These are phyloP conservation scores for Alternaria brassicae DNA, from an alignment of 2,329 filamentous ascomycete genomes.

Conservation along the genomic window DNA sequence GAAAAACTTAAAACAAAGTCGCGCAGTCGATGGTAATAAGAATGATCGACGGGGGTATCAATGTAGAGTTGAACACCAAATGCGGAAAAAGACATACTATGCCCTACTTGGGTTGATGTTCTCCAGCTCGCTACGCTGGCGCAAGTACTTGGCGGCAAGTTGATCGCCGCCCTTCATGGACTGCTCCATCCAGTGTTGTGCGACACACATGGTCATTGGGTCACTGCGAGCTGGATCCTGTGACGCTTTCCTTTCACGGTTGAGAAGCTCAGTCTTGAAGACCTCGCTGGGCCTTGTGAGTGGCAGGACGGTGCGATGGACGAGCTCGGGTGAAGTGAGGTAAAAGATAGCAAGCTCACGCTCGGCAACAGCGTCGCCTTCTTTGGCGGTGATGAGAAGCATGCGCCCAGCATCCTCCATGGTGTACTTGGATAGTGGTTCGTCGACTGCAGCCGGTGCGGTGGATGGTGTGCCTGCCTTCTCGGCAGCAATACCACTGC, in stretches of 20 bases:
- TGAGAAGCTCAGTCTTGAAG: slow-evolving; percentile 88
- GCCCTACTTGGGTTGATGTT: slow-evolving; percentile 57
- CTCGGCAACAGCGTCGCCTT: slow-evolving; percentile 87
- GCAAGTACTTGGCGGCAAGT: slow-evolving; percentile 80
- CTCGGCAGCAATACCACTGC: slow-evolving; percentile 26
- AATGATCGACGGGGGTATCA: slow-evolving; percentile 15
- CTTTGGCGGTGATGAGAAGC: slow-evolving; percentile 92
- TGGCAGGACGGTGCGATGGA: slow-evolving; percentile 80
- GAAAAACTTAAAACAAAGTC: slow-evolving; percentile 5
- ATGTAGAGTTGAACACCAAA: slow-evolving; percentile 21
- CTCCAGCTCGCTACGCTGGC: slow-evolving; percentile 71
- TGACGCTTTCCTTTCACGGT: slow-evolving; percentile 61
- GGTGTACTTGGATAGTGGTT: slow-evolving; percentile 67
- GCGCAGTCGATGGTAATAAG: background rate
- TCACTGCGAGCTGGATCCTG: slow-evolving; percentile 73
- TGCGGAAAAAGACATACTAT: slow-evolving; percentile 25
- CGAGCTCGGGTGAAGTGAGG: slow-evolving; percentile 85
- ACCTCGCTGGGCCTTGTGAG: slow-evolving; percentile 85
- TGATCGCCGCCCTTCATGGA: slow-evolving; percentile 86
- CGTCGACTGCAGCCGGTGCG: slow-evolving; percentile 16
- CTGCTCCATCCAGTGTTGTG: slow-evolving; percentile 96
- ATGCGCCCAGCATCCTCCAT: slow-evolving; percentile 85
- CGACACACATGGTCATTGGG: slow-evolving; percentile 88
- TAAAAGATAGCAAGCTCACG: slow-evolving; percentile 94
- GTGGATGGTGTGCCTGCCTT: slow-evolving; percentile 22